Evolutionary conservation across 176 grass and related monocot species (phyloP).

Genomic region (Oryza coarctata): DNA sequence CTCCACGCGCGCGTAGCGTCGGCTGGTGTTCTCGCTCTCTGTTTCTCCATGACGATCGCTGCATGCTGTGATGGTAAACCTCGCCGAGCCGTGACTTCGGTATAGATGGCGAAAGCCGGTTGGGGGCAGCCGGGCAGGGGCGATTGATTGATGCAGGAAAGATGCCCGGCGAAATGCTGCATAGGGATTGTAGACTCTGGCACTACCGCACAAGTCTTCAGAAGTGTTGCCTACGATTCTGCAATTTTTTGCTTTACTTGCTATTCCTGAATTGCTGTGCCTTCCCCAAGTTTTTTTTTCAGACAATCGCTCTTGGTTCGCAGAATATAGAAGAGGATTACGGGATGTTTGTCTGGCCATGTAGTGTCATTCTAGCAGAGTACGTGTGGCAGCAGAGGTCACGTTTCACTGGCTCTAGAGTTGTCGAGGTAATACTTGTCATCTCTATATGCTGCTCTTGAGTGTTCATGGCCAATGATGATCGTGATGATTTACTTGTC

Average conservation of each 20-base stretch:
- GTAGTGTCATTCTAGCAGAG: conserved; percentile 75
- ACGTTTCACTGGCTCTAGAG: conserved; percentile 47
- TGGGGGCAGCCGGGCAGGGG: no score
- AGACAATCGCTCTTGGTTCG: neutral
- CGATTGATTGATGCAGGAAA: neutral
- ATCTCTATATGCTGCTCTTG: neutral
- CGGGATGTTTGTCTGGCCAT: conserved; percentile 92
- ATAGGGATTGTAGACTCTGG: neutral
- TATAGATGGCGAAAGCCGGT: no score
- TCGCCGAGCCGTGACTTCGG: no score
- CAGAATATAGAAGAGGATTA: conserved; percentile 86
- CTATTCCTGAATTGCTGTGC: neutral
- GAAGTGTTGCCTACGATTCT: neutral
- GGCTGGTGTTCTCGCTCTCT: neutral
- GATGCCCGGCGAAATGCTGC: conserved; percentile 25
- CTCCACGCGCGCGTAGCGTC: no score
- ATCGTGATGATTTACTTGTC: neutral
- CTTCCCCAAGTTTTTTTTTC: neutral
- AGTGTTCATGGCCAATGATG: neutral
- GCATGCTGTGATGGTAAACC: no score
- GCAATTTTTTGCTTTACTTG: neutral
- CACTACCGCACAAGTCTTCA: no score
- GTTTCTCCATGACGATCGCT: no score
- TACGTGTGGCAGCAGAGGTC: conserved; percentile 77
- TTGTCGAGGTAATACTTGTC: conserved; percentile 54